A percentile compares a stretch with the other conserved stretches of the same genome.
phyloP scores from a whole-genome alignment of 345 rosid species.

The Odontarrhena argentea region DNA sequence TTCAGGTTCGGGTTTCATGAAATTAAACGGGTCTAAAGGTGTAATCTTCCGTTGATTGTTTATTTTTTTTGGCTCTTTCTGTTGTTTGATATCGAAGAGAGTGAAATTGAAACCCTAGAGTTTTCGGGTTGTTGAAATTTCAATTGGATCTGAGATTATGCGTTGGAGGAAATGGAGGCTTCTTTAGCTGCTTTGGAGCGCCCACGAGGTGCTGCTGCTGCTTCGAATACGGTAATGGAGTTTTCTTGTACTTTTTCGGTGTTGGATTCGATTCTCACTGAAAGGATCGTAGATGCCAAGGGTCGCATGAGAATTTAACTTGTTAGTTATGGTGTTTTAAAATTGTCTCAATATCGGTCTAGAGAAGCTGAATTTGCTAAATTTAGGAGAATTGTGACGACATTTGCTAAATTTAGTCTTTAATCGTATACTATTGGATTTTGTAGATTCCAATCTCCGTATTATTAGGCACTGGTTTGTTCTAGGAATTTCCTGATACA shows the following conservation, averaged over 20 bases:
- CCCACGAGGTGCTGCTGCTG: constrained; percentile 62
- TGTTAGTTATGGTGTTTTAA: constrained; percentile 1
- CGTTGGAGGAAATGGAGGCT: constrained; percentile 68
- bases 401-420: constrained; percentile 1
- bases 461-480: constrained; percentile 11
- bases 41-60: too few relatives aligned
- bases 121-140: background rate
- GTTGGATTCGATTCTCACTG: constrained; percentile 10
- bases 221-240: constrained; percentile 75
- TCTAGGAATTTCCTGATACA: constrained; percentile 10
- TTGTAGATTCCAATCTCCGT: constrained; percentile 9
- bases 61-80: too few relatives aligned
- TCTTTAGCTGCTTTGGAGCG: constrained; percentile 86
- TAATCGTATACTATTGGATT: constrained; percentile 12
- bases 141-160: constrained; percentile 45
- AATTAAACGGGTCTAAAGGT: too few relatives aligned
- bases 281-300: constrained; percentile 6
- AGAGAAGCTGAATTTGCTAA: constrained; percentile 5
- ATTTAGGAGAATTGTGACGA: background rate
- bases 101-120: constrained; percentile 33
- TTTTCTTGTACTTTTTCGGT: background rate
- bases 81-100: constrained; percentile 29
- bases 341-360: background rate
- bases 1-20: too few relatives aligned
- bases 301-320: background rate